Base-by-base conservation (phyloP, 495 filamentous ascomycete species). In the Penicillium pulvis region DNA sequence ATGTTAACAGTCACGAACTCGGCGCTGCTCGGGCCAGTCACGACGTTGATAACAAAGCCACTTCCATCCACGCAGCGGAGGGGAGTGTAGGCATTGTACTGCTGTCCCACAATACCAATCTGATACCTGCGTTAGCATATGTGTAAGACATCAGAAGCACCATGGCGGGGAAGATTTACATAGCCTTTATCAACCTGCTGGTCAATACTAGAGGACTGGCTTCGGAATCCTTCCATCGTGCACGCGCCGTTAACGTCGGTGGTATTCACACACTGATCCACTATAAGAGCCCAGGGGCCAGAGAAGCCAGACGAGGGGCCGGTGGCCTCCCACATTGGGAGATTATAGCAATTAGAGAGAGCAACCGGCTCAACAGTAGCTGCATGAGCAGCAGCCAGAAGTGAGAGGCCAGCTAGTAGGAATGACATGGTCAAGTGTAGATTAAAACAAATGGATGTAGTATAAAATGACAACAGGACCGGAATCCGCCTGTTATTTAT, bases 171-270 rank as follows among this genome's bases (percentile, higher is more conserved):
- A 16, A 6, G 17, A 12, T 46, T 45, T 52, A 60, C 52, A 47
- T 50, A 56, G 12, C 58, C 58, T 4, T 36, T 46, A 30, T 51
- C 26, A 35, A 51, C 39, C 36, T 60, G 46, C 17, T 60, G 57
- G 2, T 49, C 30, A 19, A 53, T 35, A 17, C 45, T 47, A 6
- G 55, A 36, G n/a, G 57, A 31, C 36, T 50, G 44, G 42, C 28
- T 60, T 28, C 58, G 47, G 39, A 56, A 56, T 23, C 58, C 58
- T 28, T 60, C 53, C 36, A 60, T 60, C 30, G n/a, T 56, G 41
- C 52, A 60, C 35, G 23, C 47, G 12, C 52, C 23, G 30, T 56
- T 39, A 8, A 53, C 6, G 1, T 47, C 46, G n/a, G 58, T 60
- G 5, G 53, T 56, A 28, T 60, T 60, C 6, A 56, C 46, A 23